Evolutionary conservation across 2,329 filamentous ascomycete species (phyloP).

Genomic region (Talaromyces islandicus): DNA sequence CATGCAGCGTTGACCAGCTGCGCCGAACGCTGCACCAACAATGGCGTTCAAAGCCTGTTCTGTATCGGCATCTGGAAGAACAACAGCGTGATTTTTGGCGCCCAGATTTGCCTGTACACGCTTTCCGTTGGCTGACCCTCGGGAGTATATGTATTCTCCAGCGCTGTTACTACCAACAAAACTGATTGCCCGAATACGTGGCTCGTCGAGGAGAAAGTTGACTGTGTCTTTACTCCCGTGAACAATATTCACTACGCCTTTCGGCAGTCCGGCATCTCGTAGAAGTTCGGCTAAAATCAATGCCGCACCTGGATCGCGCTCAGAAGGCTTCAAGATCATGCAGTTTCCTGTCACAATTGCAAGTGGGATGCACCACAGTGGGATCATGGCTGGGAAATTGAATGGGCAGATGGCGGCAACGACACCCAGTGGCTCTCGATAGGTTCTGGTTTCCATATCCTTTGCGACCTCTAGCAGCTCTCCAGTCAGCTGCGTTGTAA

Average conservation of each 20-base stretch:
- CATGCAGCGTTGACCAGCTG: conserved; percentile 66
- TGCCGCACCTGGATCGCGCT: conserved; percentile 58
- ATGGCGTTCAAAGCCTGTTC: conserved; percentile 48
- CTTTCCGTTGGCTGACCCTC: conserved; percentile 64
- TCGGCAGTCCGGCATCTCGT: conserved; percentile 59
- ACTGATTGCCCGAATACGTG: conserved; percentile 56
- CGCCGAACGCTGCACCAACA: conserved; percentile 61
- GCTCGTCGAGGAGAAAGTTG: conserved; percentile 64
- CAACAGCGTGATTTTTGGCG: conserved; percentile 64
- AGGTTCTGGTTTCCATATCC: conserved; percentile 64
- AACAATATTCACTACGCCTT: conserved; percentile 61
- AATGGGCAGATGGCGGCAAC: conserved; percentile 59
- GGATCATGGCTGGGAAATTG: conserved; percentile 65
- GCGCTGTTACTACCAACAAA: conserved; percentile 65
- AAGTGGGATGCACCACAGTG: conserved; percentile 59
- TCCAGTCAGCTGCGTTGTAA: conserved; percentile 59
- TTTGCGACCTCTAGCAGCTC: conserved; percentile 62
- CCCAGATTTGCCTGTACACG: conserved; percentile 64
- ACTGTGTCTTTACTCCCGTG: conserved; percentile 61
- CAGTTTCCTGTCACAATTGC: conserved; percentile 60
- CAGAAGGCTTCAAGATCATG: conserved; percentile 60
- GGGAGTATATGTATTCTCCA: conserved; percentile 63
- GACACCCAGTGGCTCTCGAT: conserved; percentile 59
- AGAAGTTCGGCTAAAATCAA: conserved; percentile 63
- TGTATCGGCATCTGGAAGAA: conserved; percentile 64